Percentiles rank a stretch among this genome's conserved stretches.
These are phyloP conservation scores for Pyrenophora tritici-repentis DNA, from an alignment of 2,329 filamentous ascomycete genomes.

Conservation along the genomic window DNA sequence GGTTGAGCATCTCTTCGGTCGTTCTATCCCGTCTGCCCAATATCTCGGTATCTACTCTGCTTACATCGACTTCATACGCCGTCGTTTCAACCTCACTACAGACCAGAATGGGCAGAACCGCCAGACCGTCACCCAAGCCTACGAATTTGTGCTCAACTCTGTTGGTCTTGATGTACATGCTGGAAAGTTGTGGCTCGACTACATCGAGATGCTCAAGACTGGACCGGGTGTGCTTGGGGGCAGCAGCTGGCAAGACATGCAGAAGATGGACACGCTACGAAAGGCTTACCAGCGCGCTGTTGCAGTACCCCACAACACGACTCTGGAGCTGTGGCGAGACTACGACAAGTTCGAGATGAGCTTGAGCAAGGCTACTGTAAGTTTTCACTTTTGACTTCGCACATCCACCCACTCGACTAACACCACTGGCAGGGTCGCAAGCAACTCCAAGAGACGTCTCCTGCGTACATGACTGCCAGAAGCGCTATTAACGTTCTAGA, in stretches of 20 bases:
- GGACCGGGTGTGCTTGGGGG: slow-evolving; percentile 86
- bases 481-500: slow-evolving; percentile 89
- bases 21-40: slow-evolving; percentile 76
- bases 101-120: slow-evolving; percentile 79
- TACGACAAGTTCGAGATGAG: slow-evolving; percentile 96
- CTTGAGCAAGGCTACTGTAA: slow-evolving; percentile 86
- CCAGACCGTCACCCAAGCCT: slow-evolving; percentile 79
- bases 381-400: slow-evolving; percentile 31
- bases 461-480: slow-evolving; percentile 94
- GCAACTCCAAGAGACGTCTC: slow-evolving; percentile 89
- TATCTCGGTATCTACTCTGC: slow-evolving; percentile 89
- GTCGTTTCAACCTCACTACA: slow-evolving; percentile 82
- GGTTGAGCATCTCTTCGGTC: slow-evolving; percentile 82
- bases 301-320: slow-evolving; percentile 79
- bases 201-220: slow-evolving; percentile 88
- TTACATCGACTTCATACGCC: slow-evolving; percentile 93
- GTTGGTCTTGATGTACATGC: slow-evolving; percentile 92
- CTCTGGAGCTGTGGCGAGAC: slow-evolving; percentile 91
- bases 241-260: slow-evolving; percentile 90
- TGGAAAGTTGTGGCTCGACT: slow-evolving; percentile 89
- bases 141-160: slow-evolving; percentile 88
- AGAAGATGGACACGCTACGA: slow-evolving; percentile 93
- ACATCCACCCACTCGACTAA: slow-evolving; percentile 19
- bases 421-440: slow-evolving; percentile 74
- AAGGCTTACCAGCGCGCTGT: slow-evolving; percentile 93